Evolutionary conservation across 805 yeast species (phyloP).

Genomic region (Metschnikowia colocasiae): DNA sequence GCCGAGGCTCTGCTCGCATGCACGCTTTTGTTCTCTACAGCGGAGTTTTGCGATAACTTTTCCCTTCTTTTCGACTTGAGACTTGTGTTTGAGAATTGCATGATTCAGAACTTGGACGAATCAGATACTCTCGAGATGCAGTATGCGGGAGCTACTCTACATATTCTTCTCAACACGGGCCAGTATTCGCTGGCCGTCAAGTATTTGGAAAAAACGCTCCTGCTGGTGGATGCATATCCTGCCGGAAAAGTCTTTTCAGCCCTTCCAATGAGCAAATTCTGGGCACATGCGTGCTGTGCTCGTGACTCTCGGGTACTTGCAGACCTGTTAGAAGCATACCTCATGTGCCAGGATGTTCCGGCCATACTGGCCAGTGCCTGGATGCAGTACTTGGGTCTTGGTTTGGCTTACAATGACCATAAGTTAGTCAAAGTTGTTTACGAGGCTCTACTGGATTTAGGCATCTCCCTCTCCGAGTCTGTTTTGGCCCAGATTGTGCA

Average conservation of each 20-base stretch:
- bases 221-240: neutral
- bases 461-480: slow-evolving; percentile 9
- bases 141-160: slow-evolving; percentile 24
- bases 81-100: slow-evolving; percentile 19
- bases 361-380: slow-evolving; percentile 18
- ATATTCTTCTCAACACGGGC: slow-evolving; percentile 22
- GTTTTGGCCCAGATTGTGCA: slow-evolving; percentile 26
- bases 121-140: neutral
- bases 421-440: slow-evolving; percentile 27
- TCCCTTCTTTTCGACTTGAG: slow-evolving; percentile 21
- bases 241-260: neutral
- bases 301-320: slow-evolving; percentile 24
- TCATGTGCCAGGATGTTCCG: neutral
- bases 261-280: slow-evolving; percentile 20
- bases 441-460: slow-evolving; percentile 14
- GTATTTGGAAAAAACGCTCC: slow-evolving; percentile 1
- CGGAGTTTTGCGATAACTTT: slow-evolving; percentile 19
- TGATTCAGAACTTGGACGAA: neutral
- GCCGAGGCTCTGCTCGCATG: slow-evolving; percentile 9
- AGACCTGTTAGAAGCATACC: slow-evolving; percentile 6
- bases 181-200: slow-evolving; percentile 24
- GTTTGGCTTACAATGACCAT: slow-evolving; percentile 25
- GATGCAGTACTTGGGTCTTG: slow-evolving; percentile 24
- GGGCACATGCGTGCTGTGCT: slow-evolving; percentile 16
- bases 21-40: slow-evolving; percentile 8